These are phyloP conservation scores for Pouteria glomerata DNA, from an alignment of 148 eudicot species.

Conservation along the genomic window DNA sequence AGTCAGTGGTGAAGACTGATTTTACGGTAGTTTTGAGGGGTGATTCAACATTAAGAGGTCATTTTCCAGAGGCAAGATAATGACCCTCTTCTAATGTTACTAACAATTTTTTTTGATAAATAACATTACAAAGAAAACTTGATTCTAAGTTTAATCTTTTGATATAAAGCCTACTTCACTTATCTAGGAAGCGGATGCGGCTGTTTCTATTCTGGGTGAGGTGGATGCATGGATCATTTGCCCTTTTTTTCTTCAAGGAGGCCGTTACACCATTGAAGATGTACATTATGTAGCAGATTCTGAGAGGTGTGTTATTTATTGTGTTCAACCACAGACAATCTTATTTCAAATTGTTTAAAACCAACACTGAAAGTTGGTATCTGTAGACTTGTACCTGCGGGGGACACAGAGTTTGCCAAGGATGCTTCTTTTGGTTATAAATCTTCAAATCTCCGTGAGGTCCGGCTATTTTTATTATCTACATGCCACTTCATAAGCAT, in stretches of 20 bases:
- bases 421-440: slow-evolving; percentile 95
- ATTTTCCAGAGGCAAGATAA: slow-evolving; percentile 87
- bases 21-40: slow-evolving; percentile 93
- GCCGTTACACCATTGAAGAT: slow-evolving; percentile 89
- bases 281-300: slow-evolving; percentile 92
- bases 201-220: slow-evolving; percentile 81
- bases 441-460: slow-evolving; percentile 94
- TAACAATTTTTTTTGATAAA: no score
- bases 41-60: slow-evolving; percentile 94
- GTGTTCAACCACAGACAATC: neutral
- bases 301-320: slow-evolving; percentile 43
- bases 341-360: slow-evolving; percentile 2
- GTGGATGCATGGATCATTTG: slow-evolving; percentile 96
- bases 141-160: slow-evolving; percentile 6
- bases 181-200: slow-evolving; percentile 90
- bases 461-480: slow-evolving; percentile 19
- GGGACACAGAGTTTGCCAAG: slow-evolving; percentile 95
- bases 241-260: slow-evolving; percentile 99
- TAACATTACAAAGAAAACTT: no score
- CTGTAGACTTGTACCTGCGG: slow-evolving; percentile 93
- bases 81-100: slow-evolving; percentile 1
- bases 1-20: slow-evolving; percentile 47
- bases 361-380: neutral
- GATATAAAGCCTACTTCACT: slow-evolving; percentile 16
- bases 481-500: neutral